Percentiles rank a stretch among this genome's conserved stretches.
Conservation (phyloP, 1,284 basidiomycete species). For the Salmacisia buchloeana region DNA sequence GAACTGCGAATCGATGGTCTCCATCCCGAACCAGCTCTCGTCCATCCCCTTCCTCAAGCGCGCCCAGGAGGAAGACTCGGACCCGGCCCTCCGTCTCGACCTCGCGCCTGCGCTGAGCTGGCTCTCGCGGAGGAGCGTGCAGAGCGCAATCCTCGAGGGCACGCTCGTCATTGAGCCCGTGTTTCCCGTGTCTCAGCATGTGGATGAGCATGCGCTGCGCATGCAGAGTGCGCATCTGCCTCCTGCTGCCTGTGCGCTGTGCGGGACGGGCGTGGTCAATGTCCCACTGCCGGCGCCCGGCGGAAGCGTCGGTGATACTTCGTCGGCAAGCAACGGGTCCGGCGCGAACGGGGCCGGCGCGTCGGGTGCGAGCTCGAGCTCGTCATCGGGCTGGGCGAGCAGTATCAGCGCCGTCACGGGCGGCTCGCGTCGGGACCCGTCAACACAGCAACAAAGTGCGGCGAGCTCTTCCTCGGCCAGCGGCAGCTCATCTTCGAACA, state of each 20-base stretch:
- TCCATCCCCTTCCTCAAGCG: conserved; percentile 78
- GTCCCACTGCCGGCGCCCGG: conserved; percentile 30
- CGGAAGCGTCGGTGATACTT: no score
- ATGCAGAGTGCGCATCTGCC: conserved; percentile 31
- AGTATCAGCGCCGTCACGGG: conserved; percentile 8
- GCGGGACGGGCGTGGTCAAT: conserved; percentile 41
- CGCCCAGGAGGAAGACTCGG: conserved; percentile 79
- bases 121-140: conserved; percentile 80
- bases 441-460: background rate
- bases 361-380: background rate
- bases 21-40: conserved; percentile 47
- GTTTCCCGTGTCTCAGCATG: conserved; percentile 49
- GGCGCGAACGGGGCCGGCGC: background rate
- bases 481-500: background rate
- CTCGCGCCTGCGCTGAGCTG: conserved; percentile 89
- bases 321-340: background rate
- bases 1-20: conserved; percentile 39
- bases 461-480: background rate
- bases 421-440: background rate
- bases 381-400: conserved; percentile 9
- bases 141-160: conserved; percentile 77
- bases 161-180: conserved; percentile 89
- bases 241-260: conserved; percentile 43
- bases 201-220: conserved; percentile 37
- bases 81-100: conserved; percentile 85